Evolutionary conservation across 805 yeast species (phyloP).

Genomic region (Ogataea polymorpha): DNA sequence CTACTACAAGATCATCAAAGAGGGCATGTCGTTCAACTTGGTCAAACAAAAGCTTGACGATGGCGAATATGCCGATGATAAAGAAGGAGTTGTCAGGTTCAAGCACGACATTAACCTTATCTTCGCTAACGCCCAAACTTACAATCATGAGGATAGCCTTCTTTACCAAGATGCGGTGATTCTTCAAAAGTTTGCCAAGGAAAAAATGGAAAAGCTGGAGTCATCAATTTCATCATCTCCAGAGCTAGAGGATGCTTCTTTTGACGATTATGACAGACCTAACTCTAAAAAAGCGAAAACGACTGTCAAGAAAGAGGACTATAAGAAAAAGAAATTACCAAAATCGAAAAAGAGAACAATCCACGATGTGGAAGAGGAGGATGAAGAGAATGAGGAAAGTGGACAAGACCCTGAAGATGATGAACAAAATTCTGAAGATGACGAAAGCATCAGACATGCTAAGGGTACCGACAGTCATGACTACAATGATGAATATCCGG

Average conservation of each 20-base stretch:
- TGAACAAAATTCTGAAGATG: not conserved
- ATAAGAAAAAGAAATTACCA: too few species aligned
- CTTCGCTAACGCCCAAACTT: constrained; percentile 74
- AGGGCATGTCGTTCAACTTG: constrained; percentile 70
- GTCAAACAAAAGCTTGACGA: constrained; percentile 51
- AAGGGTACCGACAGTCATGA: not conserved
- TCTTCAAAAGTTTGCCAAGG: constrained; percentile 51
- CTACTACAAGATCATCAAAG: constrained; percentile 66
- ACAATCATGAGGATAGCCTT: constrained; percentile 70
- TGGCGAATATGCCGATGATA: constrained; percentile 47
- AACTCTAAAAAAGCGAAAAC: not conserved
- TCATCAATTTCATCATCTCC: not conserved
- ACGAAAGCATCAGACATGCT: not conserved
- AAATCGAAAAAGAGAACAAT: not conserved
- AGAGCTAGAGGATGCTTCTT: too few species aligned
- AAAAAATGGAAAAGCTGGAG: constrained; percentile 35
- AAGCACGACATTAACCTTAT: constrained; percentile 57
- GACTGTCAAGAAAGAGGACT: not conserved
- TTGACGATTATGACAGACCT: too few species aligned
- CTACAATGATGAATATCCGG: too few species aligned
- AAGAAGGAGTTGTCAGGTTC: constrained; percentile 55
- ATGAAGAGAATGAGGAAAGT: constrained; percentile 2
- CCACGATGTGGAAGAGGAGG: constrained; percentile 9
- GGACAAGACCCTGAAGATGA: not conserved
- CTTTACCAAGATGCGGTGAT: constrained; percentile 69